These are phyloP conservation scores for Hamiltosporidium tvaerminnensis DNA, from an alignment of 371 early-diverging fungal species.

Conservation along the genomic window DNA sequence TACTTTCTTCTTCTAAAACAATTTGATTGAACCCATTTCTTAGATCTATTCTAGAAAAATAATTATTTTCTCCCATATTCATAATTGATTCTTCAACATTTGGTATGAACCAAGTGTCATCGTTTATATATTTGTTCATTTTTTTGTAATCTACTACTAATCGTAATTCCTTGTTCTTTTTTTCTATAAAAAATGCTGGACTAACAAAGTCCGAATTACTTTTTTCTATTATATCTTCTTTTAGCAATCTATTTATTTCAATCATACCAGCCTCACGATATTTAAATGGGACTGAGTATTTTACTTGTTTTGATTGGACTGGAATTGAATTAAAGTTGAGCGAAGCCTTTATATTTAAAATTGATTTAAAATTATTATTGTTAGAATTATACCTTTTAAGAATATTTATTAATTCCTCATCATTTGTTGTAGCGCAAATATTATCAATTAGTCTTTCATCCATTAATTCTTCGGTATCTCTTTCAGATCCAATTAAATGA, in stretches of 20 bases:
- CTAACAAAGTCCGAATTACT: background rate
- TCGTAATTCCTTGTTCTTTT: conserved; percentile 10
- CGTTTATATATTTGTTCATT: conserved; percentile 4
- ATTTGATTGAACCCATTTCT: conserved; percentile 14
- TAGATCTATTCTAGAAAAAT: conserved; percentile 13
- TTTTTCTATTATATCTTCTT: conserved; percentile 10
- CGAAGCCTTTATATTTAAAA: background rate
- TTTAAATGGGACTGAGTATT: background rate
- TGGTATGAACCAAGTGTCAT: background rate
- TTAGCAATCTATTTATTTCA: background rate
- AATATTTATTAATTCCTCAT: background rate
- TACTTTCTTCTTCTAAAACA: background rate
- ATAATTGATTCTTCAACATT: background rate
- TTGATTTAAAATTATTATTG: background rate
- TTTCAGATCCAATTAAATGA: background rate
- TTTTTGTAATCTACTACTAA: conserved; percentile 16
- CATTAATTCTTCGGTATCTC: background rate
- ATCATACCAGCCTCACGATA: background rate
- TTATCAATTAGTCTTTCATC: background rate
- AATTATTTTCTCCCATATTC: background rate
- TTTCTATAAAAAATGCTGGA: conserved; percentile 16
- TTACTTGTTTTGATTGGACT: background rate
- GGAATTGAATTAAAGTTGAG: background rate
- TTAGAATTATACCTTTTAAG: background rate
- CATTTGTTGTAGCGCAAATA: background rate